Evolutionary conservation across 1,284 basidiomycete genomes (phyloP).

Genomic region (Xerocomus cyaneibrunnescens): DNA sequence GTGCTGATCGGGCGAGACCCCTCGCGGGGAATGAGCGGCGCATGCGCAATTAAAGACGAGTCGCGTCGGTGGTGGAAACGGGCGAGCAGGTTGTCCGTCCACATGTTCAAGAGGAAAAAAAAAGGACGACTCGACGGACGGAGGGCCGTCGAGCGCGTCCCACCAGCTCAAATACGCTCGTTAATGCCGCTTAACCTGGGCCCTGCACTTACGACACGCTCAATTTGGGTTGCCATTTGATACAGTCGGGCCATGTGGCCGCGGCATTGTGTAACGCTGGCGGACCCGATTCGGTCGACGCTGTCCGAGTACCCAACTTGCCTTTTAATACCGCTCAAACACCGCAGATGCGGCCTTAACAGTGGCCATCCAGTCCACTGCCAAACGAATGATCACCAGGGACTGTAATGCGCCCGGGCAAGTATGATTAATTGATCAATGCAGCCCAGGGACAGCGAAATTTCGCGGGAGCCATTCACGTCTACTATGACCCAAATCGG

Average conservation of each 20-base stretch:
- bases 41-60: slow-evolving; percentile 10
- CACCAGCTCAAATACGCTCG: not conserved
- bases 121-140: not conserved
- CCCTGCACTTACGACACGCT: slow-evolving; percentile 5
- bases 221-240: not conserved
- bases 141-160: too few relatives aligned
- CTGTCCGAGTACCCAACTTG: too few relatives aligned
- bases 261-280: not conserved
- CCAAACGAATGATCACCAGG: too few relatives aligned
- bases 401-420: not conserved
- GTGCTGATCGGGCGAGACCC: slow-evolving; percentile 15
- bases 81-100: slow-evolving; percentile 13
- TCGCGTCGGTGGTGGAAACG: slow-evolving; percentile 24
- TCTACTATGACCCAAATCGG: too few relatives aligned
- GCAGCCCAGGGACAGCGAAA: not conserved
- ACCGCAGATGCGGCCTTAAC: not conserved
- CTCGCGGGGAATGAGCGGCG: not conserved
- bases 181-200: slow-evolving; percentile 8
- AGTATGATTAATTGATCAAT: not conserved
- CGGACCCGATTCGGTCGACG: not conserved
- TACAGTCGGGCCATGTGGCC: not conserved
- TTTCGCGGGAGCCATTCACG: too few relatives aligned
- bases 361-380: too few relatives aligned
- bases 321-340: not conserved
- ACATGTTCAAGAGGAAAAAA: slow-evolving; percentile 5